Evolutionary conservation across 176 grass and related monocot genomes (phyloP), one percentile per base, ranked within the genome.

Genomic region (Avena eriantha): DNA sequence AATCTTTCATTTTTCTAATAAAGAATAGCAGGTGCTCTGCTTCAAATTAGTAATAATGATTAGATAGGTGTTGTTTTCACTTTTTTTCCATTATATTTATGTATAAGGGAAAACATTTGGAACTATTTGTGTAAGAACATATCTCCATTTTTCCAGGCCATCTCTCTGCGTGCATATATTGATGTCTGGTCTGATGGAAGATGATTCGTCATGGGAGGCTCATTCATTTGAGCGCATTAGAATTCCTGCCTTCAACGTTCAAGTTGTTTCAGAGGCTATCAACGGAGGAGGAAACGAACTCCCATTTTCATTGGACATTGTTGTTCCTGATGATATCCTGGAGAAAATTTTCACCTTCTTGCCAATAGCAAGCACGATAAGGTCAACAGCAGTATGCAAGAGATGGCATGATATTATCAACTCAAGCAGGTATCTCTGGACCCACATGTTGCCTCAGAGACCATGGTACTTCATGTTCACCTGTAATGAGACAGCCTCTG

Each of bases 401-500:
- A 91, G 93, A 76, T 98, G 96, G 96, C 79, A 89, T 35, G 57
- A 34, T 22, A 89, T 90, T 81, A 87, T 98, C 59, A 88, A 85
- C 80, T 91, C 92, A 55, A 89, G 86, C 63, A 93, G 91, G 71
- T 83, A 83, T 92, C 83, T 91, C 75, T 92, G 91, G 91, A 83
- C 91, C 39, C 77, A 81, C 88, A 92, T 81, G 86, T 68, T 80
- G 69, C 94, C 90, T 79, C 96, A 88, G 81, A 90, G 85, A 84
- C 96, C 96, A 9, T 98, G 96, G 96, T 98, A 98, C 84, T 98
- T 95, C 86, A 95, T 98, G 96, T 98, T 95, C 81, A 98, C 92
- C 31, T 87, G 58, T 77, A 90, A 94, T 53, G 84, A 92, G 29
- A 87, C 81, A 53, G 85, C 92, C 50, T 86, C 75, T 77, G 93